phyloP scores from a whole-genome alignment of 2,329 filamentous ascomycete genomes.

The Colletotrichum sojae region DNA sequence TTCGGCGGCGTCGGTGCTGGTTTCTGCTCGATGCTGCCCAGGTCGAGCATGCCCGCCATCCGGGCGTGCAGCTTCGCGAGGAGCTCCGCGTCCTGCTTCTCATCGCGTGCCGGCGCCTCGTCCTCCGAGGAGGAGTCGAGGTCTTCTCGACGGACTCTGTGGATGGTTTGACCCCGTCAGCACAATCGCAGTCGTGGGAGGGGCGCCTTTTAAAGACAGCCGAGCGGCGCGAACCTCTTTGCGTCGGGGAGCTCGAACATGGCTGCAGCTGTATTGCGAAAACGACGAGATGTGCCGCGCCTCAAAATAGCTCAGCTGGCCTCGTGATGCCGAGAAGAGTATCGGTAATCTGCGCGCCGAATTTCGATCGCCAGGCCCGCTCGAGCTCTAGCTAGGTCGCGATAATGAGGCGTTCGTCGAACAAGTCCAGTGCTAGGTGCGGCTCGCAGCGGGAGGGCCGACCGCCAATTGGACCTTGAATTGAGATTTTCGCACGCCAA shows the following conservation, averaged over 20 bases:
- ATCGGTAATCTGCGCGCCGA: neutral
- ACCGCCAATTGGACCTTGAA: slow-evolving; percentile 2
- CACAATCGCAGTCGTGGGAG: neutral
- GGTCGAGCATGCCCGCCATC: slow-evolving; percentile 61
- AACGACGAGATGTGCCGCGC: neutral
- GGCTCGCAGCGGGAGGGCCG: slow-evolving; percentile 11
- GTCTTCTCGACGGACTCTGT: slow-evolving; percentile 70
- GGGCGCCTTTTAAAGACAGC: neutral
- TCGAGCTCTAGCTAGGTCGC: neutral
- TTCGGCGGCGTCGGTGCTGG: slow-evolving; percentile 24
- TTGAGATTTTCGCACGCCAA: slow-evolving; percentile 30
- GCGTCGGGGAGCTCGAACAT: slow-evolving; percentile 69
- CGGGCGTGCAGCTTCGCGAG: slow-evolving; percentile 62
- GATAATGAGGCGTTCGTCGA: too few relatives aligned
- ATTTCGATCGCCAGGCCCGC: slow-evolving; percentile 15
- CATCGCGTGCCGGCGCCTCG: slow-evolving; percentile 47
- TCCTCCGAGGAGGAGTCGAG: slow-evolving; percentile 56
- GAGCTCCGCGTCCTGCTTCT: slow-evolving; percentile 54
- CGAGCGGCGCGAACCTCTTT: slow-evolving; percentile 59
- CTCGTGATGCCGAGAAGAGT: neutral
- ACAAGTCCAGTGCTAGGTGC: slow-evolving; percentile 3
- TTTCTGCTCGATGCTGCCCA: slow-evolving; percentile 50
- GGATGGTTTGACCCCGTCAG: neutral
- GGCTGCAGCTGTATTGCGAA: slow-evolving; percentile 14
- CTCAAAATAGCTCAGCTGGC: neutral